A percentile compares a stretch with the other conserved stretches of the same genome.
Conservation (phyloP, 192 early-diverging fungal species). For the Coemansia sp. region DNA sequence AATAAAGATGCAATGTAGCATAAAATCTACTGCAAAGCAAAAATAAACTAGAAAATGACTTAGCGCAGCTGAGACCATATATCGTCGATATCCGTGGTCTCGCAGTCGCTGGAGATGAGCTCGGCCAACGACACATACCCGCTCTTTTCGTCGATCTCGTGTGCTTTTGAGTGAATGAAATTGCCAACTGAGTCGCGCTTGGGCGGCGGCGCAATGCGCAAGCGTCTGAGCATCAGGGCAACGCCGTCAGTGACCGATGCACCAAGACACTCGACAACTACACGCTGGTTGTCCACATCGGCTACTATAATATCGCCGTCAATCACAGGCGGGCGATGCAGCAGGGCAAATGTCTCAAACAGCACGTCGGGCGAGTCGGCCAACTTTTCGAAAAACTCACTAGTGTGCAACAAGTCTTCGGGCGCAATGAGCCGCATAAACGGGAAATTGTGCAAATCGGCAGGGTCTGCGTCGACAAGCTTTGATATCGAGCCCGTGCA, state of each 20-base stretch:
- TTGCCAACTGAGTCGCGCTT: constrained; percentile 24
- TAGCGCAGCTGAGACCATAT: neutral
- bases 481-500: constrained; percentile 30
- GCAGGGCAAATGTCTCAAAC: constrained; percentile 38
- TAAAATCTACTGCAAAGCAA: neutral
- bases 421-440: constrained; percentile 45
- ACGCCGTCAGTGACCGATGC: constrained; percentile 44
- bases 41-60: neutral
- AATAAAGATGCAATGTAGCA: neutral
- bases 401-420: constrained; percentile 29
- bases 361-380: constrained; percentile 27
- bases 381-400: constrained; percentile 35
- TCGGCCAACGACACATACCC: constrained; percentile 33
- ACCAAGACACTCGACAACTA: constrained; percentile 42
- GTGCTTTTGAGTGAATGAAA: constrained; percentile 10
- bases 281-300: constrained; percentile 24
- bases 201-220: constrained; percentile 20
- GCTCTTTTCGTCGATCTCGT: constrained; percentile 23
- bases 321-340: constrained; percentile 34
- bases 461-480: constrained; percentile 34
- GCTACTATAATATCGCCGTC: constrained; percentile 33
- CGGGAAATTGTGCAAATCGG: constrained; percentile 27
- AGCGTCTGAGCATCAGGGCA: constrained; percentile 28
- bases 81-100: constrained; percentile 13
- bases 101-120: constrained; percentile 30